Conservation (phyloP, 148 eudicot genomes). For the Vaccinium vitisidaea region DNA sequence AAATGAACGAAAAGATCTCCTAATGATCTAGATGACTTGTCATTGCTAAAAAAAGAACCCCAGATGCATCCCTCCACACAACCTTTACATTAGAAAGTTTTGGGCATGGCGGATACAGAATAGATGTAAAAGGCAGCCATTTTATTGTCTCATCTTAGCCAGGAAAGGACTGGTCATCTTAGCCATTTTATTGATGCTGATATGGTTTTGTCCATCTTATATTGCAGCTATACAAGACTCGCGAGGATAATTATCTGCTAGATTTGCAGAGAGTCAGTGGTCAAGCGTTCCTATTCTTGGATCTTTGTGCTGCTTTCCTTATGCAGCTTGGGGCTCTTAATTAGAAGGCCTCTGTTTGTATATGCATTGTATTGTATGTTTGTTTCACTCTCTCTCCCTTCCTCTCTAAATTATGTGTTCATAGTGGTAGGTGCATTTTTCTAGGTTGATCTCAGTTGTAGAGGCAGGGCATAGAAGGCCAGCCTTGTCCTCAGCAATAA, state of each 20-base stretch:
- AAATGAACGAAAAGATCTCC: neutral
- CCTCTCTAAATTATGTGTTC: neutral
- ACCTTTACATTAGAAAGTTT: neutral
- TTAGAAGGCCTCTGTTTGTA: neutral
- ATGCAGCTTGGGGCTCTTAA: slow-evolving; percentile 32
- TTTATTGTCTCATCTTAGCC: neutral
- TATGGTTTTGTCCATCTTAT: neutral
- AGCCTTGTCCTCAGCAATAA: slow-evolving; percentile 9
- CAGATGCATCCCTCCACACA: neutral
- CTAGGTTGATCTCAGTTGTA: slow-evolving; percentile 14
- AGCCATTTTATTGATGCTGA: slow-evolving; percentile 3
- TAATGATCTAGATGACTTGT: neutral
- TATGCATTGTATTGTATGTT: neutral
- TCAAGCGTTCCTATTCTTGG: slow-evolving; percentile 46
- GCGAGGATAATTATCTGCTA: slow-evolving; percentile 40
- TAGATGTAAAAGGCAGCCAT: neutral
- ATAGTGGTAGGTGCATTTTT: neutral
- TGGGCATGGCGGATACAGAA: neutral
- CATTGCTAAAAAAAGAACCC: neutral
- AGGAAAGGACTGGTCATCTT: neutral
- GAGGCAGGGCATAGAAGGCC: slow-evolving; percentile 18
- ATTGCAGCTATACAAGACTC: slow-evolving; percentile 45
- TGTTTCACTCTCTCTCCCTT: neutral
- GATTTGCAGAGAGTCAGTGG: slow-evolving; percentile 50
- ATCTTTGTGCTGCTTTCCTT: slow-evolving; percentile 43